phyloP scores from a whole-genome alignment of 345 rosid genomes.

The Euphorbia tirucalli region DNA sequence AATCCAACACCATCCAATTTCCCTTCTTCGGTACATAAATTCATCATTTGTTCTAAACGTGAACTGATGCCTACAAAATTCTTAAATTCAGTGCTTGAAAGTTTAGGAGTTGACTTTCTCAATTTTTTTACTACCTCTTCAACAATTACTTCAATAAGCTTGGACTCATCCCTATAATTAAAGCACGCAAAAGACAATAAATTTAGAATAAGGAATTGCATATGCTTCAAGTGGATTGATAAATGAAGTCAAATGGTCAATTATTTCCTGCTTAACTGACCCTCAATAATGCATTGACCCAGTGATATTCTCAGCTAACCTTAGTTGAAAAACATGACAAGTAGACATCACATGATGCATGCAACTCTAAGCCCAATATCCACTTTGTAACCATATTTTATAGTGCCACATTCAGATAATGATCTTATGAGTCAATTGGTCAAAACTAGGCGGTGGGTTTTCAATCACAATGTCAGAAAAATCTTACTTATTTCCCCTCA shows the following conservation, averaged over 20 bases:
- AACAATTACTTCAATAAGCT: conserved; percentile 13
- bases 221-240: not conserved
- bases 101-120: conserved; percentile 3
- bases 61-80: conserved; percentile 15
- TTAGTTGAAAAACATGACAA: not conserved
- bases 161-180: conserved; percentile 16
- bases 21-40: not conserved
- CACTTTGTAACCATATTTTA: no score
- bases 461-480: no score
- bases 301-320: not conserved
- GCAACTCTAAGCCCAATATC: no score
- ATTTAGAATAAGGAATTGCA: not conserved
- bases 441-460: not conserved
- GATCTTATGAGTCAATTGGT: not conserved
- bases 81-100: not conserved
- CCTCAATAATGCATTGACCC: not conserved
- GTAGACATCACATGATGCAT: not conserved
- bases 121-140: not conserved
- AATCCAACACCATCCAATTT: conserved; percentile 5
- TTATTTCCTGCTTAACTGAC: not conserved
- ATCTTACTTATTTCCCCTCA: no score
- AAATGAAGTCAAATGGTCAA: not conserved
- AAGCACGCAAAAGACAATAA: not conserved
- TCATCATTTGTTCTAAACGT: conserved; percentile 15
- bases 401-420: not conserved